Base-by-base conservation (phyloP, 805 yeast species). In the Starmerella lactis-condensi region DNA sequence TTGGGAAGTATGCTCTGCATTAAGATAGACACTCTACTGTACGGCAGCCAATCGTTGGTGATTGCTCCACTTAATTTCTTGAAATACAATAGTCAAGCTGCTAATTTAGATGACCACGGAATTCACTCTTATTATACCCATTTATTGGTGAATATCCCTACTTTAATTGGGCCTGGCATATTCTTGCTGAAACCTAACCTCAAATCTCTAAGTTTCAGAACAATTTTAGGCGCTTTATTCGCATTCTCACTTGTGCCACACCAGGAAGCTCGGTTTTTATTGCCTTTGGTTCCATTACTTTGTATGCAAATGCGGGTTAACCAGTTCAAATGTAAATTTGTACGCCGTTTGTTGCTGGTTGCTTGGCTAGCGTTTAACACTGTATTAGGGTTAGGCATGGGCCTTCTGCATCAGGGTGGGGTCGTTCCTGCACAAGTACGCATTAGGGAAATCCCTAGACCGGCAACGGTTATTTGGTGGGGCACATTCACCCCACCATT, bases 401-500 rank as follows among this genome's bases (percentile, higher is more conserved):
- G 96, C 0, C 49, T 69, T 0, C 60, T 70, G 17, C 98, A 89
- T 46, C 98, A 89, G 57, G 82, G 85, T 24, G 99, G 99, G 1
- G 68, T 89, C 0, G 56, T 85, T 1, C 74, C 78, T 0, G 74
- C 76, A 0, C 55, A 77, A 36, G 40, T 38, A 3, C 39, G 41
- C 30, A 33, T 53, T 11, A 42, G 54, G 11, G 34, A 40, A 6
- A 24, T 48, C 13, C 36, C 43, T 3, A 31, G 41, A 14, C 48
- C 54, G 3, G 32, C 50, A 3, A 53, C 62, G 0, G 56, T 68
- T 0, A 46, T 85, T 4, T 85, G 92, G 81, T 85, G 96, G 96
- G 71, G 81, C 50, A 81, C 94, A 0, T 89, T 85, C 44, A 67
- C 79, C 4, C 95, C 96, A 1, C 96, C 98, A 3, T 65, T 79